Percentiles rank a stretch among this genome's conserved stretches.
Evolutionary conservation across 1,139 yeast genomes (phyloP).

Genomic region (Lizanozyma gosingica): DNA sequence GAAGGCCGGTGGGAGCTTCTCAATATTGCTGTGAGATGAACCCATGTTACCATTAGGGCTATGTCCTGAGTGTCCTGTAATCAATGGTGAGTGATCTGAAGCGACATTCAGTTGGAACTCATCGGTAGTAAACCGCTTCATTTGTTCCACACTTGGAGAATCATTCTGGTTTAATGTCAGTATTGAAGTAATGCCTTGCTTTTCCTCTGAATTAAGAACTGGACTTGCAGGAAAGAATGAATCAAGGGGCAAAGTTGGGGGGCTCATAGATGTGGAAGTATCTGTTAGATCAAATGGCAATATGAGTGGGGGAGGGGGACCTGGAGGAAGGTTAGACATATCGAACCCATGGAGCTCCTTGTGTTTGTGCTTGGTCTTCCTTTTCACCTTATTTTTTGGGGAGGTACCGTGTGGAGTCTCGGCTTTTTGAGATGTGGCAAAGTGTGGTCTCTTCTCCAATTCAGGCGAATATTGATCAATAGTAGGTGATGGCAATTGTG

Average conservation of each 20-base stretch:
- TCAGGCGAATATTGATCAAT: not conserved
- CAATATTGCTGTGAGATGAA: not conserved
- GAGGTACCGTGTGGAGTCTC: not conserved
- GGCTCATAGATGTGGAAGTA: slow-evolving; percentile 1
- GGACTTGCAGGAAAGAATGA: slow-evolving; percentile 10
- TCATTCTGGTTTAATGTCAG: too few species aligned
- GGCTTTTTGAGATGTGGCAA: too few species aligned
- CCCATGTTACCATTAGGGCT: not conserved
- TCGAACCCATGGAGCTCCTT: slow-evolving; percentile 1
- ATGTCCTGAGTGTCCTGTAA: not conserved
- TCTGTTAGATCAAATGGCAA: slow-evolving; percentile 6
- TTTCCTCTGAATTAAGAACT: not conserved
- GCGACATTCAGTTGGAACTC: slow-evolving; percentile 2
- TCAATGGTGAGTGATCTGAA: slow-evolving; percentile 3
- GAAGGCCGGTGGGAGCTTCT: not conserved
- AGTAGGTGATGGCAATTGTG: slow-evolving; percentile 1
- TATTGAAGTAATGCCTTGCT: not conserved
- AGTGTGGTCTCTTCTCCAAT: too few species aligned
- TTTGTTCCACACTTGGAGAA: not conserved
- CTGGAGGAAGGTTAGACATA: slow-evolving; percentile 4
- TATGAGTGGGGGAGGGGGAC: slow-evolving; percentile 8
- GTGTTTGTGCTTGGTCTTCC: slow-evolving; percentile 10
- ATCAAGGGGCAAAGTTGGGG: not conserved
- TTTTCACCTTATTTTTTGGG: slow-evolving; percentile 2
- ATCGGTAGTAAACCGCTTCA: not conserved